These are phyloP conservation scores for Arthromyces matolae DNA, from an alignment of 768 basidiomycete genomes.

Conservation along the genomic window DNA sequence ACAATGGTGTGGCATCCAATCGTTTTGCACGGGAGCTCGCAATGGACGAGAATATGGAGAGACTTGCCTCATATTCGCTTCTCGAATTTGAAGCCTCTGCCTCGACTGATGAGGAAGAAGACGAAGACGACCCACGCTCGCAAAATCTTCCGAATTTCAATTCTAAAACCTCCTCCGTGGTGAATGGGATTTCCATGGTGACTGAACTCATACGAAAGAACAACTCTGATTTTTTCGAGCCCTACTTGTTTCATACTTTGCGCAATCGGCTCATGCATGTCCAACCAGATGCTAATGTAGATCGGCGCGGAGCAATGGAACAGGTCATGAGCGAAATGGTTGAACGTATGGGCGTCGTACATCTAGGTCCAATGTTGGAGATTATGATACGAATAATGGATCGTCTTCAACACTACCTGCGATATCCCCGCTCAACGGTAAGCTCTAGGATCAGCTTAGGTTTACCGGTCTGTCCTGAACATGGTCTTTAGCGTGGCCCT, in stretches of 20 bases:
- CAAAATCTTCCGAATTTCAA: conserved; percentile 38
- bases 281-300: conserved; percentile 68
- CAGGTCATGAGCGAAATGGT: conserved; percentile 77
- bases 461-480: conserved; percentile 4
- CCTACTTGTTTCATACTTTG: conserved; percentile 91
- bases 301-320: conserved; percentile 65
- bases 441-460: conserved; percentile 22
- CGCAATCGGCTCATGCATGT: conserved; percentile 87
- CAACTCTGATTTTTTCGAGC: conserved; percentile 98
- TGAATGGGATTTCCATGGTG: conserved; percentile 82
- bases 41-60: conserved; percentile 61
- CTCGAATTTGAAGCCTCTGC: conserved; percentile 50
- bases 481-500: conserved; percentile 53
- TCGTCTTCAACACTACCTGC: conserved; percentile 66
- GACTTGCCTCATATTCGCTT: conserved; percentile 74
- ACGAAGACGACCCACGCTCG: conserved; percentile 17
- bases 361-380: conserved; percentile 78
- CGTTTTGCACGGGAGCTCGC: conserved; percentile 88
- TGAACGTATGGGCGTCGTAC: conserved; percentile 84
- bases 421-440: conserved; percentile 74
- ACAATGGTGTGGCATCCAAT: conserved; percentile 76
- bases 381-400: conserved; percentile 66
- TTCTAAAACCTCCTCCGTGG: conserved; percentile 72
- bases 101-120: conserved; percentile 16
- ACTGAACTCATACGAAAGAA: conserved; percentile 96